Conservation (phyloP, 2,329 filamentous ascomycete genomes). For the Colletotrichum sp. region DNA sequence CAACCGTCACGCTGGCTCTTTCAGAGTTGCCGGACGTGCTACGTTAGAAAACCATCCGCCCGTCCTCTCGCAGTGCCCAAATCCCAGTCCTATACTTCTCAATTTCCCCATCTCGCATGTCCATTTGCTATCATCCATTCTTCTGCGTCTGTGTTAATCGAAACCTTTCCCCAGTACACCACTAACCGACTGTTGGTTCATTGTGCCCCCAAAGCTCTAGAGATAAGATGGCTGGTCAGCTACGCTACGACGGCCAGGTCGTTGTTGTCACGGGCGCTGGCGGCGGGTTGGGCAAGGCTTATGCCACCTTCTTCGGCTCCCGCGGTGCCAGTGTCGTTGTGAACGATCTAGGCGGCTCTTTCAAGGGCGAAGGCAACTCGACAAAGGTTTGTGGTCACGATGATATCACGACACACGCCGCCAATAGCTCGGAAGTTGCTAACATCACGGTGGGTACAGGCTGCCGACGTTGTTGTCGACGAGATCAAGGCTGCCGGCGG, state of each 20-base stretch:
- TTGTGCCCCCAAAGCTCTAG: background rate
- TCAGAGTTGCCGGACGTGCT: conserved; percentile 13
- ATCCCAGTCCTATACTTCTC: no score
- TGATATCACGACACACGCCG: background rate
- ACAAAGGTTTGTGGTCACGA: conserved; percentile 68
- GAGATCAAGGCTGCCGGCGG: conserved; percentile 88
- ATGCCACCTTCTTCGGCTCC: conserved; percentile 88
- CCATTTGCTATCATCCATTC: background rate
- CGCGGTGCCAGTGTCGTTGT: conserved; percentile 94
- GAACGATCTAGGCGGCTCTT: conserved; percentile 92
- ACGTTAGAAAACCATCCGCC: background rate
- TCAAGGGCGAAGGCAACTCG: conserved; percentile 89
- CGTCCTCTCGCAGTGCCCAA: background rate
- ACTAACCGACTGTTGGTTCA: background rate
- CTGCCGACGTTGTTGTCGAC: conserved; percentile 81
- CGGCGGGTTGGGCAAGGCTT: conserved; percentile 80
- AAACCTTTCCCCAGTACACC: background rate
- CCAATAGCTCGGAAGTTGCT: conserved; percentile 4
- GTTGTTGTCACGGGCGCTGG: conserved; percentile 84
- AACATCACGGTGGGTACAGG: conserved; percentile 49
- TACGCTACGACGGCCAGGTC: conserved; percentile 85
- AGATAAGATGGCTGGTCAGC: conserved; percentile 64
- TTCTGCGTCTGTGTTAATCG: background rate
- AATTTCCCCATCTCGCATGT: background rate
- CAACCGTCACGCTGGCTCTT: conserved; percentile 5